Evolutionary conservation across 192 early-diverging fungal genomes (phyloP).

Genomic region (Dissophora ornata): DNA sequence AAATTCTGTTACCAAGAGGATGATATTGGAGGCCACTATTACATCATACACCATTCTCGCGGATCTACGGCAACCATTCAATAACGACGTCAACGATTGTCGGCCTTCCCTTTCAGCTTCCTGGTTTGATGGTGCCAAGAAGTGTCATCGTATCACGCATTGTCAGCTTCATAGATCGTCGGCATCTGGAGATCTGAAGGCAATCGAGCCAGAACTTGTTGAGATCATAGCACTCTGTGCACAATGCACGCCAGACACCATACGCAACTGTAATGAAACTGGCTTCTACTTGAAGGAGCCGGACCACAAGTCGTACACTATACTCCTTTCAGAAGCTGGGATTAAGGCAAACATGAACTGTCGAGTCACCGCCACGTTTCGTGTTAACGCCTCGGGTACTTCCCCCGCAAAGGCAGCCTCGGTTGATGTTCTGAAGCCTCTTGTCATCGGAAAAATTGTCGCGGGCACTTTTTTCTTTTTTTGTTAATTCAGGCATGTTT

Average conservation of each 20-base stretch:
- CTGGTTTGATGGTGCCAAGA: conserved; percentile 10
- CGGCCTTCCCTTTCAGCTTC: conserved; percentile 7
- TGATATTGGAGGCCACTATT: background rate
- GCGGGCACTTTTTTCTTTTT: no score
- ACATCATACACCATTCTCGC: background rate
- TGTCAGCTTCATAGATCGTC: conserved; percentile 8
- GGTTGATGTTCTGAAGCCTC: conserved; percentile 15
- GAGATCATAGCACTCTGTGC: no score
- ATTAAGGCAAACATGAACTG: conserved; percentile 9
- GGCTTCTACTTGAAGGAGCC: no score
- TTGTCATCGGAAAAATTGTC: conserved; percentile 12
- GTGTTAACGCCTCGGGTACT: conserved; percentile 19
- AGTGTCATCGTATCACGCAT: conserved; percentile 4
- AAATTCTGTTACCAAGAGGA: background rate
- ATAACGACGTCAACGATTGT: background rate
- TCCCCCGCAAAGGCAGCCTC: conserved; percentile 5
- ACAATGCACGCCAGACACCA: no score
- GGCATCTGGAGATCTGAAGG: conserved; percentile 5
- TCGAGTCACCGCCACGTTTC: conserved; percentile 7
- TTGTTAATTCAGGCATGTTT: no score
- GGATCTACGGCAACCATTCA: background rate
- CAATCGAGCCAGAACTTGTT: conserved; percentile 6
- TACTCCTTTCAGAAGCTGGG: background rate
- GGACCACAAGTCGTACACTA: conserved; percentile 18
- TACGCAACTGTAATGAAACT: no score